phyloP scores from a whole-genome alignment of 495 filamentous ascomycete species.

The Aspergillus sparsus region DNA sequence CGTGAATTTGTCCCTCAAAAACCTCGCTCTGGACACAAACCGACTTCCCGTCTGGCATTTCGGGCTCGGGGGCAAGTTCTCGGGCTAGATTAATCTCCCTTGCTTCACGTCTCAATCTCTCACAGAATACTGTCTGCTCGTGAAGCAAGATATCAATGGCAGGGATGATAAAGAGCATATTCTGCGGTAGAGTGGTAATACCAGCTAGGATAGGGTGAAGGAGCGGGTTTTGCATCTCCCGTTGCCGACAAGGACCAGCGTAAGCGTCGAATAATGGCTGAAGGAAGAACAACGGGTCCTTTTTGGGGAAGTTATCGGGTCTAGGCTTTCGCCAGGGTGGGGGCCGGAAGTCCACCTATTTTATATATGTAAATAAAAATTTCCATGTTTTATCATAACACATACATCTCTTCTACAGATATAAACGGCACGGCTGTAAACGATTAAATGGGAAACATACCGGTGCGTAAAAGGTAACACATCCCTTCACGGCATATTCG shows the following conservation, averaged over 20 bases:
- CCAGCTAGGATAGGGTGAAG: constrained; percentile 10
- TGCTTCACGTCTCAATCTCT: constrained; percentile 5
- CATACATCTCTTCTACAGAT: too few relatives aligned
- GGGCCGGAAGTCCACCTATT: constrained; percentile 15
- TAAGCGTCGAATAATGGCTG: constrained; percentile 16
- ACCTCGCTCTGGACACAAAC: background rate
- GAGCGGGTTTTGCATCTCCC: constrained; percentile 5
- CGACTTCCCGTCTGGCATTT: background rate
- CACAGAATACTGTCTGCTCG: background rate
- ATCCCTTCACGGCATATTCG: constrained; percentile 7
- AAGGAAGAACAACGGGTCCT: constrained; percentile 11
- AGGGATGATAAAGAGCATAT: constrained; percentile 6
- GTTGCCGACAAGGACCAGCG: constrained; percentile 1
- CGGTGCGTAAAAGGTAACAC: background rate
- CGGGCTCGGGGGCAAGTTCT: background rate
- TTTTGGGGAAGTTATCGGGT: constrained; percentile 7
- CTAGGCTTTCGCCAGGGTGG: constrained; percentile 12
- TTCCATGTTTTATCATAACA: background rate
- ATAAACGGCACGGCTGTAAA: background rate
- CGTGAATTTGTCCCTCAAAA: constrained; percentile 12
- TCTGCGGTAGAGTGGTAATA: constrained; percentile 8
- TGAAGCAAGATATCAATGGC: constrained; percentile 6
- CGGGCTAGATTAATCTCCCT: constrained; percentile 9
- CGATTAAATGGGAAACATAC: constrained; percentile 1
- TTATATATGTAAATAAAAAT: background rate